phyloP scores from a whole-genome alignment of 202 grass and related monocot species.

The Schoenoplectus tabernaemontani region DNA sequence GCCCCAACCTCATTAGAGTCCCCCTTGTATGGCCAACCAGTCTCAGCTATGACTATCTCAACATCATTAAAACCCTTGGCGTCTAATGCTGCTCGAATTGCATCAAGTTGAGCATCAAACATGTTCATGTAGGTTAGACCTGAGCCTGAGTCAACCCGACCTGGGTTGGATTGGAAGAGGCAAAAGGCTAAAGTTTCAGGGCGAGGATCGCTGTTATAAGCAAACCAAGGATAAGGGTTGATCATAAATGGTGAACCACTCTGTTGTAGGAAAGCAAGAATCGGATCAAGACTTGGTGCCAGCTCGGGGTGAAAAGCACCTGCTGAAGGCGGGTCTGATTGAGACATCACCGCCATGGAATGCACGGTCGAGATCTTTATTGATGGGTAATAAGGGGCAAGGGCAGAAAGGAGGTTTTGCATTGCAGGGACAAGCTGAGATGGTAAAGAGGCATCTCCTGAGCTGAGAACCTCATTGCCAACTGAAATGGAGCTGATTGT shows the following conservation, averaged over 20 bases:
- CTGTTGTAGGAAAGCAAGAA: slow-evolving; percentile 72
- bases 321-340: slow-evolving; percentile 86
- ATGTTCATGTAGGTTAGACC: slow-evolving; percentile 89
- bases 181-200: slow-evolving; percentile 93
- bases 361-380: slow-evolving; percentile 81
- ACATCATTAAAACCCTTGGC: slow-evolving; percentile 51
- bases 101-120: slow-evolving; percentile 98
- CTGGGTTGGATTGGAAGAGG: slow-evolving; percentile 87
- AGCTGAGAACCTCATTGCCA: slow-evolving; percentile 84
- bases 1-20: slow-evolving; percentile 63
- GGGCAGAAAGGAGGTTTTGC: slow-evolving; percentile 85
- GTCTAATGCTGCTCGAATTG: slow-evolving; percentile 64
- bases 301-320: slow-evolving; percentile 75
- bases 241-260: slow-evolving; percentile 90
- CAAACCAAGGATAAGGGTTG: slow-evolving; percentile 97
- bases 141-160: slow-evolving; percentile 54
- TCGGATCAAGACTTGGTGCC: slow-evolving; percentile 42
- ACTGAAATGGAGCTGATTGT: slow-evolving; percentile 68
- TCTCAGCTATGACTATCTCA: slow-evolving; percentile 89
- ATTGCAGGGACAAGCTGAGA: slow-evolving; percentile 82
- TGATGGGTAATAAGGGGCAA: slow-evolving; percentile 40
- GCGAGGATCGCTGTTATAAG: slow-evolving; percentile 69
- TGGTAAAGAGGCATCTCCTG: slow-evolving; percentile 43
- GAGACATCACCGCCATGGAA: slow-evolving; percentile 79
- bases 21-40: slow-evolving; percentile 91